phyloP scores from a whole-genome alignment of 352 stramenopile genomes.

The Phytopythium mirpurense region DNA sequence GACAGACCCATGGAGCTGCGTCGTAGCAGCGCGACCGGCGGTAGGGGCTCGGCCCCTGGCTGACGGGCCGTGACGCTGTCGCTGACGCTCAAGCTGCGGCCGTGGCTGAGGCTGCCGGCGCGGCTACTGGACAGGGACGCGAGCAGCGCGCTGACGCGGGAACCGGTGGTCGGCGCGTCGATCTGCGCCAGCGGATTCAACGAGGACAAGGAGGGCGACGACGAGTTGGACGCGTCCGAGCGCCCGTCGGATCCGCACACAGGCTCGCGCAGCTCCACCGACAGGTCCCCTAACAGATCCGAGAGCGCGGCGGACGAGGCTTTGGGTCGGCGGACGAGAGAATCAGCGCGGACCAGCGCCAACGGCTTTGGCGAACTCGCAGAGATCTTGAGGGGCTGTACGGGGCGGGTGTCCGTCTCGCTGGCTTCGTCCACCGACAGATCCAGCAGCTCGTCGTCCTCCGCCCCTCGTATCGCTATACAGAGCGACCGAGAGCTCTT shows the following conservation, averaged over 20 bases:
- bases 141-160: conserved; percentile 8
- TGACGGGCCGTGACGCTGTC: neutral
- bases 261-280: neutral
- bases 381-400: too few relatives aligned
- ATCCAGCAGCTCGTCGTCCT: conserved; percentile 22
- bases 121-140: conserved; percentile 14
- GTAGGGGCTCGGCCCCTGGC: too few relatives aligned
- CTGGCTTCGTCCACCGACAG: conserved; percentile 24
- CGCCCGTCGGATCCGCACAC: neutral
- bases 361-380: neutral
- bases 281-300: too few relatives aligned
- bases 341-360: neutral
- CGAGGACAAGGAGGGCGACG: neutral
- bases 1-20: conserved; percentile 6
- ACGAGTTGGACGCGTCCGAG: neutral
- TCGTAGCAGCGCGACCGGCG: neutral
- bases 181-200: conserved; percentile 6
- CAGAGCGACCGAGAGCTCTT: neutral
- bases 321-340: neutral
- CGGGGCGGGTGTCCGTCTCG: neutral
- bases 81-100: neutral
- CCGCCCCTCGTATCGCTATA: neutral
- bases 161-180: neutral
- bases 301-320: neutral
- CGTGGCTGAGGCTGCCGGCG: neutral